Conservation (phyloP, 2,329 filamentous ascomycete species). For the Hypoxylon sp. region DNA sequence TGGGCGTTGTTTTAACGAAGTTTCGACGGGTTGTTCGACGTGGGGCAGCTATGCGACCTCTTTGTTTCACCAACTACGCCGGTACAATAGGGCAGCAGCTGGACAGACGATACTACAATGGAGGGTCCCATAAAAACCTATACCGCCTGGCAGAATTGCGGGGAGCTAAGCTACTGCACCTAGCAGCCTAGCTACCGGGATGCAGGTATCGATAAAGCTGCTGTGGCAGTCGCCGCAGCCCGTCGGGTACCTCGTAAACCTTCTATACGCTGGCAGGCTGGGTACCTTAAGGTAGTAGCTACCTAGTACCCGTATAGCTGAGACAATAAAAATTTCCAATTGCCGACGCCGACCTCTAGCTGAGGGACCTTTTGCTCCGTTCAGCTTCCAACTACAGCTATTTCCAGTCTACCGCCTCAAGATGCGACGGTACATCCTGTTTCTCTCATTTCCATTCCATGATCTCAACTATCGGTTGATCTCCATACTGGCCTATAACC, state of each 20-base stretch:
- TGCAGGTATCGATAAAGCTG: conserved; percentile 23
- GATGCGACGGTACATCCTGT: neutral
- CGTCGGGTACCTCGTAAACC: neutral
- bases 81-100: neutral
- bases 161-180: conserved; percentile 12
- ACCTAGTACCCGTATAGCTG: neutral
- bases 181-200: neutral
- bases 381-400: neutral
- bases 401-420: neutral
- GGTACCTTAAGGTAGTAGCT: conserved; percentile 1
- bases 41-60: conserved; percentile 18
- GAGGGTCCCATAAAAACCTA: conserved; percentile 9
- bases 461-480: neutral
- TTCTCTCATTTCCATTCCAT: conserved; percentile 1
- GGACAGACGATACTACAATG: neutral
- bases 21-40: conserved; percentile 6
- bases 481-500: neutral
- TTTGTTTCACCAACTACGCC: conserved; percentile 19
- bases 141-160: conserved; percentile 41
- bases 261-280: neutral
- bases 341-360: neutral
- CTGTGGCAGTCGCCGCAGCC: conserved; percentile 1
- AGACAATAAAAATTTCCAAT: neutral
- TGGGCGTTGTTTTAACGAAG: conserved; percentile 2
- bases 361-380: conserved; percentile 38